A percentile compares a stretch with the other conserved stretches of the same genome.
Conservation (phyloP, 257 asterid genomes). For the Knoxia roxburghii region DNA sequence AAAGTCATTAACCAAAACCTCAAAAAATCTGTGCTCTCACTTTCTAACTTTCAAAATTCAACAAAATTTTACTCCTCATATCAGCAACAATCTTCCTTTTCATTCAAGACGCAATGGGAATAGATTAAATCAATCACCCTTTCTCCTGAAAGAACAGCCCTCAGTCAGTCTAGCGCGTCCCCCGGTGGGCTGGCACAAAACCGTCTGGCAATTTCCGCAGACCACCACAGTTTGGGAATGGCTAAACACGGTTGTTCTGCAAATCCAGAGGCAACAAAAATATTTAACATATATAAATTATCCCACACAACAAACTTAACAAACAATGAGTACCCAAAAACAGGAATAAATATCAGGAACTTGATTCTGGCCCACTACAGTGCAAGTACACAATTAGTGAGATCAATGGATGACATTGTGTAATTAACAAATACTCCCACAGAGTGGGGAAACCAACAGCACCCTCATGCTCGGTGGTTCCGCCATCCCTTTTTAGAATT, state of each 20-base stretch:
- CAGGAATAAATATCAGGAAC: too few species aligned
- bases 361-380: too few species aligned
- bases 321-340: too few species aligned
- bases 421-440: too few species aligned
- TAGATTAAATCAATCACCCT: slow-evolving; percentile 38
- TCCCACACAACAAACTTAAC: neutral
- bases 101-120: neutral
- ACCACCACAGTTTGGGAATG: slow-evolving; percentile 50
- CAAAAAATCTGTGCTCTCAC: slow-evolving; percentile 9
- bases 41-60: neutral
- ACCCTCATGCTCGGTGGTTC: too few species aligned
- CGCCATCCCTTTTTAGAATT: too few species aligned
- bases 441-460: too few species aligned
- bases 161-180: slow-evolving; percentile 67
- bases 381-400: too few species aligned
- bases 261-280: neutral
- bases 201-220: slow-evolving; percentile 49
- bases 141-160: slow-evolving; percentile 70
- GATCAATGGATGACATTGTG: too few species aligned
- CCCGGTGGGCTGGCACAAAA: slow-evolving; percentile 61
- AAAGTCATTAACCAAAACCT: neutral
- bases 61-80: neutral
- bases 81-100: neutral
- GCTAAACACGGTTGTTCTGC: slow-evolving; percentile 57
- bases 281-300: too few species aligned